Base-by-base conservation (phyloP, 1,139 yeast species). In the Taphrina populina region DNA sequence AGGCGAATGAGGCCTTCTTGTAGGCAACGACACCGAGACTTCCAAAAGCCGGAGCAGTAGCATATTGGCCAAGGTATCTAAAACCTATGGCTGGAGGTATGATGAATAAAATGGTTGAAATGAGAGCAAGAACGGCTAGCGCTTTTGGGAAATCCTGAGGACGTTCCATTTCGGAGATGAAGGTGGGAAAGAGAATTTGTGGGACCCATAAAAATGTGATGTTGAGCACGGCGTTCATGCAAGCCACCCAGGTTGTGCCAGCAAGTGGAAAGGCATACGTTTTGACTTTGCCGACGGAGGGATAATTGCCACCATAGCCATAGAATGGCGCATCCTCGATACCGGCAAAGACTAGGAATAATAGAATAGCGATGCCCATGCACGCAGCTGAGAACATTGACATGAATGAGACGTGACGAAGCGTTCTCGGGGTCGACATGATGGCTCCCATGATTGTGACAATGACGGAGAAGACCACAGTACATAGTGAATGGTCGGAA, bases 181-280 rank as follows among this genome's bases (percentile, higher is more conserved):
- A 79, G 17, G 82, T 78, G 0, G 83, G 84, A 62, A 79, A 79
- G 1, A 81, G 77, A 64, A 80, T 76, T 66, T 80, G 84, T 3
- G 84, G 84, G 30, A 79, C 83, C 67, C 80, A 79, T 0, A 83
- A 78, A 66, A 78, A 80, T 29, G 78, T 79, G 61, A 80, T 80
- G 67, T 80, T 80, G 63, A 80, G 71, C 60, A 76, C 72, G 0
- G 84, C 84, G 40, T 74, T 68, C 40, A 46, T 82, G 2, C 73
- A 82, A 26, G 68, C 65, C 11, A 78, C 82, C 60, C 72, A 80
- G 3, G 77, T 71, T 20, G 82, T 77, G 2, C 80, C 83, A 57
- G 71, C 60, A 19, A 59, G 71, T 0, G 83, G 81, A 77, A 80
- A 1, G 80, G 77, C 1, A 69, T 66, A 2, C 70, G 71, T 19